phyloP scores from a whole-genome alignment of 73 alveolate species.

The Breviolum minutum region DNA sequence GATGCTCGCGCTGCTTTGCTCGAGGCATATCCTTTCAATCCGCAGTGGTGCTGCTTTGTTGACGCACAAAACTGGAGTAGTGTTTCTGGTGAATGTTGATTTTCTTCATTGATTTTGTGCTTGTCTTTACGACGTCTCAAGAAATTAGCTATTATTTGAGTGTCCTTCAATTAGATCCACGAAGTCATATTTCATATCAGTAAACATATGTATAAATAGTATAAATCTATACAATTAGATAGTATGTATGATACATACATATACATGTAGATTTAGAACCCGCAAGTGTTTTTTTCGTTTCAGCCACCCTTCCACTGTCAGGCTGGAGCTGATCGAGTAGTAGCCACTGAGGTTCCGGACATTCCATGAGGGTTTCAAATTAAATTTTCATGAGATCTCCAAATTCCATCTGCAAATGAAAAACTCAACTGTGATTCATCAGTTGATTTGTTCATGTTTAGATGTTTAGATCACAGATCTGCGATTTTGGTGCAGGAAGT shows the following conservation, averaged over 20 bases:
- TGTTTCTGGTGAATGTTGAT: no score
- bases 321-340: conserved; percentile 62
- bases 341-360: neutral
- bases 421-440: no score
- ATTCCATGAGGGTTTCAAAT: neutral
- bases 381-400: neutral
- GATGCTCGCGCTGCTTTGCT: neutral
- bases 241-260: no score
- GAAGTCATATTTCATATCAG: no score
- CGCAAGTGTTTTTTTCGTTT: neutral
- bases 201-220: neutral
- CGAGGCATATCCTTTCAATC: neutral
- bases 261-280: neutral
- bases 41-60: neutral
- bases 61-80: no score
- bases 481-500: neutral
- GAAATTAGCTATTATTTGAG: no score
- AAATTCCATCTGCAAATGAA: neutral
- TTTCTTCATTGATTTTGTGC: no score
- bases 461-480: neutral
- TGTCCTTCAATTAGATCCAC: no score
- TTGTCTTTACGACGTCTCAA: no score
- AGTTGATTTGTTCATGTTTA: neutral
- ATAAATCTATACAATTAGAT: neutral
- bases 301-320: neutral